Conservation (phyloP, 2,329 filamentous ascomycete species). For the Botrytis pseudocinerea region DNA sequence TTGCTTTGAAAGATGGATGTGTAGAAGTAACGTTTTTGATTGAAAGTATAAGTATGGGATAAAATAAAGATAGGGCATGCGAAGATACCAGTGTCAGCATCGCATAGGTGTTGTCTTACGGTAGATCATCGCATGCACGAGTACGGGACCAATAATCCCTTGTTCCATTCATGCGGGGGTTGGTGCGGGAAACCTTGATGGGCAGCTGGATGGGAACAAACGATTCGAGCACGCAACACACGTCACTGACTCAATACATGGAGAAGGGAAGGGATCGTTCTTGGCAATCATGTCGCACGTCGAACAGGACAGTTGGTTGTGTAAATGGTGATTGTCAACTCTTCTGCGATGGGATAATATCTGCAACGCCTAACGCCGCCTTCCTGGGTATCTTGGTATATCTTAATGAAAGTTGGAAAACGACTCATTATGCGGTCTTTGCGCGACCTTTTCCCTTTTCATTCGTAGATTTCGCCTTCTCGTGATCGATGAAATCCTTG, state of each 20-base stretch:
- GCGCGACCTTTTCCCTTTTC: conserved; percentile 22
- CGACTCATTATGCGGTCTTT: conserved; percentile 20
- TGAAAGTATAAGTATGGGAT: neutral
- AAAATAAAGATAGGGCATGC: neutral
- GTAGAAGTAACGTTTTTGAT: neutral
- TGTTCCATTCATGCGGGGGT: neutral
- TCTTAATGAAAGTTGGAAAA: neutral
- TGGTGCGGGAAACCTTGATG: conserved; percentile 14
- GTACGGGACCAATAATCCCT: neutral
- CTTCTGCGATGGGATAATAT: neutral
- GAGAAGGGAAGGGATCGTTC: neutral
- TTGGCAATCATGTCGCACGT: neutral
- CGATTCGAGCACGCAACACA: neutral
- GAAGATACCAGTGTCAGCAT: neutral
- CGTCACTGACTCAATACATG: neutral
- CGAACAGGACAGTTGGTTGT: no score
- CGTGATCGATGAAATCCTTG: conserved; percentile 63
- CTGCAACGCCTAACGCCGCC: conserved; percentile 1
- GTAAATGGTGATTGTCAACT: neutral
- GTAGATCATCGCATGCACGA: neutral
- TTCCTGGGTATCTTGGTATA: neutral
- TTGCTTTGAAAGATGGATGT: neutral
- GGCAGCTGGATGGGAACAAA: neutral
- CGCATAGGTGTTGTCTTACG: no score
- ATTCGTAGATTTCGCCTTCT: conserved; percentile 46